Base-by-base conservation (phyloP, 768 basidiomycete genomes). In the Termitomyces sp. region DNA sequence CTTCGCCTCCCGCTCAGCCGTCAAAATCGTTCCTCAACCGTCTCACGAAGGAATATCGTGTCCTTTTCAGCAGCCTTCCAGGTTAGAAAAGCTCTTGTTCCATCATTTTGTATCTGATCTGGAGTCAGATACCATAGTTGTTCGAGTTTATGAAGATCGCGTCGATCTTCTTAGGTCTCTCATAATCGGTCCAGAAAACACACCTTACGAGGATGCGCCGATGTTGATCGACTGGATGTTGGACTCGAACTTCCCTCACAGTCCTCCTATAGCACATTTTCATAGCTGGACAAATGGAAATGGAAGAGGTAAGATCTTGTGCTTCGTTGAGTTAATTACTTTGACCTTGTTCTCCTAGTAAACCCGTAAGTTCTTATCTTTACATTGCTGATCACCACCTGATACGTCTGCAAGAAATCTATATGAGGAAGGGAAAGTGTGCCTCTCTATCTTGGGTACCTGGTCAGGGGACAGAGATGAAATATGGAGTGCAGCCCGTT, bases 341-440 rank as follows among this genome's bases (percentile, higher is more conserved):
- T 43, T 34, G 24, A 26, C 18, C 13, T 29, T 20, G 43, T 42
- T 55, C 26, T 53, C 26, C 18, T 18, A 87, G 88, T 92, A 16
- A 92, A 92, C 68, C 90, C 90, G 89, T 91, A 66, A 76, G 87
- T 76, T 20, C 4, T 26, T 32, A 32, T 16, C 44, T 26, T 24
- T 14, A 58, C 27, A 27, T 36, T 59, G 16, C 29, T 14, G 10
- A n/a, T 43, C 6, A n/a, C 20, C 37, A 31, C 37, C 57, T 44
- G 37, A 56, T 27, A 32, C 41, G 8, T 20, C 0, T 12, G 49
- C 43, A 59, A 91, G 89, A 42, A 96, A 96, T 72, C 71, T 97
- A 42, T 98, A 98, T 61, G 94, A 95, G 67, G 94, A 97, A 62
- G 94, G 94, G 44, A 96, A 96, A 70, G 93, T 96, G 31, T 96